Percentiles rank a stretch among this genome's conserved stretches.
Conservation (phyloP, 805 yeast genomes). For the Torulaspora microellipsoides region DNA sequence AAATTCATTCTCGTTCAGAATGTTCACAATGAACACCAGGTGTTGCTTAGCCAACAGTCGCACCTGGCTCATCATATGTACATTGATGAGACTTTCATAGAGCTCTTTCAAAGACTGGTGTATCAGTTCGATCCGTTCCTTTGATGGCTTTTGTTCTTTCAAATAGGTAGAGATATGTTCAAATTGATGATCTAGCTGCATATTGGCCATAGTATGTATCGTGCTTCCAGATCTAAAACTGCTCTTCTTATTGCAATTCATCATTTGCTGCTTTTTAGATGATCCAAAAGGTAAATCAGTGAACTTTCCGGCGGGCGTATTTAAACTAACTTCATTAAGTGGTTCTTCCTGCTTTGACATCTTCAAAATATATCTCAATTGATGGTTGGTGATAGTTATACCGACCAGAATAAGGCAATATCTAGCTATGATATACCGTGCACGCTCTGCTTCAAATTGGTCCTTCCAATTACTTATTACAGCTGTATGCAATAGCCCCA, state of each 20-base stretch:
- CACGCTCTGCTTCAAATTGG: no score
- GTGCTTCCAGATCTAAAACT: background rate
- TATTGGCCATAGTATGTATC: constrained; percentile 1
- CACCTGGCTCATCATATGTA: constrained; percentile 9
- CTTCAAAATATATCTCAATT: background rate
- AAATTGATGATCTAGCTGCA: constrained; percentile 4
- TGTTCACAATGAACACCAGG: constrained; percentile 23
- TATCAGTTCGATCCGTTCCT: constrained; percentile 1
- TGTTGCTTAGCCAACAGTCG: constrained; percentile 21
- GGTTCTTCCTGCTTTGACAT: constrained; percentile 26
- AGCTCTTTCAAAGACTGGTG: constrained; percentile 4
- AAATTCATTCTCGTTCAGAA: constrained; percentile 12
- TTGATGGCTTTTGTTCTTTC: constrained; percentile 3
- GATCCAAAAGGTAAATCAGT: background rate
- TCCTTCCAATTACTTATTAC: no score
- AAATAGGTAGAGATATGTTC: constrained; percentile 7
- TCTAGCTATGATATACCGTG: no score
- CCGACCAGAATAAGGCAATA: no score
- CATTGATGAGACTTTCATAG: constrained; percentile 1
- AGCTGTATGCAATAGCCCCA: no score
- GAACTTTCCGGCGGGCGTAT: constrained; percentile 17
- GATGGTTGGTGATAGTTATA: no score
- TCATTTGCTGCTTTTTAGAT: background rate
- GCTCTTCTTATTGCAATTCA: constrained; percentile 1
- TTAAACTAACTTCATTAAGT: constrained; percentile 24